Evolutionary conservation across 2,329 filamentous ascomycete species (phyloP), one percentile per base, ranked within the genome.

Genomic region (Fusarium solani-melongenae): DNA sequence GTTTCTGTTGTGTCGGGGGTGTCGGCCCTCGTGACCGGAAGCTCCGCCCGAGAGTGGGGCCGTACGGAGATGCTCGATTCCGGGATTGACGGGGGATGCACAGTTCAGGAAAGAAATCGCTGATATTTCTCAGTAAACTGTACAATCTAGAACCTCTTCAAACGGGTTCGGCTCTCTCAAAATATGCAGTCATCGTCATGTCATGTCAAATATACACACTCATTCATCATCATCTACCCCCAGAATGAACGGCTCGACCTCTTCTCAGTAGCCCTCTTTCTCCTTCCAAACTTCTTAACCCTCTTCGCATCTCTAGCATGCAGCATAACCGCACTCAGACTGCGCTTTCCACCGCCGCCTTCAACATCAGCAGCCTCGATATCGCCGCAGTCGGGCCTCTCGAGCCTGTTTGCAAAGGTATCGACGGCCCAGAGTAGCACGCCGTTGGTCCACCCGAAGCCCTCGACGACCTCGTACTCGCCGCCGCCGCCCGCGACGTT

Each of bases 361-460:
- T 81, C 78, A 2, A 83, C 76, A 44, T 83, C 76, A 2, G 84
- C 85, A 0, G 85, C 82, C 60, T 83, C 80, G 44, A 89, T 82
- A 59, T 89, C 83, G 9, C 86, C 87, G 70, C 89, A 91, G 53
- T 91, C 83, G 0, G 91, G 91, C 29, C 87, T 82, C 73, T 79
- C 84, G 66, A 93, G 79, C 73, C 86, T 81, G 75, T 86, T 84
- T 14, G 85, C 88, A 81, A 93, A 93, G 9, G 85, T 86, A 75
- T 93, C 91, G 10, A 87, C 90, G 1, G 87, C 84, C 90, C 91
- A 93, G 61, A 93, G 88, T 33, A 93, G 79, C 61, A 92, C 90
- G 33, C 91, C 91, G 73, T 93, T 93, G 1, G 89, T 90, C 91
- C 91, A 93, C 8, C 91, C 91, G 74, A 93, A 93, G 1, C 91